Evolutionary conservation across 768 basidiomycete species (phyloP).

Genomic region (Suillus ampliporus): DNA sequence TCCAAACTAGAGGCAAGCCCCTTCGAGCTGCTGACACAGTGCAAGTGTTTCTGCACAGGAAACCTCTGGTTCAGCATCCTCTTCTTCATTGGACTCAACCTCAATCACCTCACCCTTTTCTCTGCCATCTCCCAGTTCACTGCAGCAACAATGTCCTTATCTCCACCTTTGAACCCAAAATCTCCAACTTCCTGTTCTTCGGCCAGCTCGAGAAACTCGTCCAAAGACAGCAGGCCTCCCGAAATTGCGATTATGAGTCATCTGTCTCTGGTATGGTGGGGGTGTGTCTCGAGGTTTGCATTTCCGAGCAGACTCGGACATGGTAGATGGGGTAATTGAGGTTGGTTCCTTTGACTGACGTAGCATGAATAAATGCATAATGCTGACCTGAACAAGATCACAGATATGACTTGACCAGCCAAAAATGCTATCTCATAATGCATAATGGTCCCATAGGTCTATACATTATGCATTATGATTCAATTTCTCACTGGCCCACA

Average conservation of each 20-base stretch:
- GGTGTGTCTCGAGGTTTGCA: too few species aligned
- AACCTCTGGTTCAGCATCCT: slow-evolving; percentile 6
- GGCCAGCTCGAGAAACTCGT: slow-evolving; percentile 10
- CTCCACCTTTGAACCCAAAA: slow-evolving; percentile 8
- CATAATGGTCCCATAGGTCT: too few species aligned
- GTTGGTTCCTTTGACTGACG: too few species aligned
- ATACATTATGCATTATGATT: too few species aligned
- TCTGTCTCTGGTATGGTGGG: not conserved
- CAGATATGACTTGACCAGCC: too few species aligned
- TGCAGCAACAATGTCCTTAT: slow-evolving; percentile 4
- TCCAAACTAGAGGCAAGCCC: not conserved
- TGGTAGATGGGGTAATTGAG: too few species aligned
- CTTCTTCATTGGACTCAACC: slow-evolving; percentile 5
- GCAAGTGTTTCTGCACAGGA: not conserved
- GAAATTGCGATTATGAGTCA: not conserved
- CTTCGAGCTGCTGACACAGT: slow-evolving; percentile 4
- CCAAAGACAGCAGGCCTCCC: slow-evolving; percentile 3
- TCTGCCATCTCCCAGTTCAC: slow-evolving; percentile 12
- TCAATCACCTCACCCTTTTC: slow-evolving; percentile 9
- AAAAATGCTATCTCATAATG: too few species aligned
- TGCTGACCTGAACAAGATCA: too few species aligned
- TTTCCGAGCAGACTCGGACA: too few species aligned
- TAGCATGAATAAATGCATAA: too few species aligned
- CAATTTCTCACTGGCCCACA: too few species aligned
- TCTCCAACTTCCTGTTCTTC: slow-evolving; percentile 3